Conservation (phyloP, 2,329 filamentous ascomycete genomes). For the Fusarium xyrophilum region DNA sequence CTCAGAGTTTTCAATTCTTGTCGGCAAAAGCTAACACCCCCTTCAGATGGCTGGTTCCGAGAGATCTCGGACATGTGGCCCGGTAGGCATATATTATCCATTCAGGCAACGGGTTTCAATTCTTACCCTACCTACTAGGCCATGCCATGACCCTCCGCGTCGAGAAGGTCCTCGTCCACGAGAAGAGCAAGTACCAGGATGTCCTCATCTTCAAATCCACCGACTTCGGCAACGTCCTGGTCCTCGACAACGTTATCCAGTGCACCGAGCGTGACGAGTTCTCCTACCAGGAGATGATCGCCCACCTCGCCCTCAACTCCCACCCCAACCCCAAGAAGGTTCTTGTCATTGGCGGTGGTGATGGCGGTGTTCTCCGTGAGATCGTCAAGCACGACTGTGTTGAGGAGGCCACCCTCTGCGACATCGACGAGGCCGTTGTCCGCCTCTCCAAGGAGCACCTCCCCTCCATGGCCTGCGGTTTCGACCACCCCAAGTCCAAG, state of each 20-base stretch:
- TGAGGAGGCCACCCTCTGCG: constrained; percentile 94
- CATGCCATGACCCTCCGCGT: constrained; percentile 99
- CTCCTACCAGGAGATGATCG: constrained; percentile 99
- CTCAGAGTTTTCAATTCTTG: neutral
- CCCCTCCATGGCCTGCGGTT: constrained; percentile 90
- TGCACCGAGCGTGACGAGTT: constrained; percentile 99
- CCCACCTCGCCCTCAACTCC: constrained; percentile 96
- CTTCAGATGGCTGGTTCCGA: constrained; percentile 97
- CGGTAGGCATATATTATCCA: constrained; percentile 49
- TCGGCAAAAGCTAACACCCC: constrained; percentile 13
- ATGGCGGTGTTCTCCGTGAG: constrained; percentile 96
- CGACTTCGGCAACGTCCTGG: constrained; percentile 93
- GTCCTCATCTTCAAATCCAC: constrained; percentile 98
- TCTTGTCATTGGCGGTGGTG: constrained; percentile 95
- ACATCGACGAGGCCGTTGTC: constrained; percentile 99
- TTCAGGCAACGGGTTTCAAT: neutral
- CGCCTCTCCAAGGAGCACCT: constrained; percentile 98
- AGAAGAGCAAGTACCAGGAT: constrained; percentile 99
- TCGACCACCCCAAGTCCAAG: constrained; percentile 91
- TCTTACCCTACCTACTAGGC: constrained; percentile 54
- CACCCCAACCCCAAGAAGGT: constrained; percentile 99
- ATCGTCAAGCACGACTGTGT: constrained; percentile 98
- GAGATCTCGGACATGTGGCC: constrained; percentile 99
- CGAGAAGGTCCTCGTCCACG: constrained; percentile 97
- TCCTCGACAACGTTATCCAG: constrained; percentile 99